These are phyloP conservation scores for Aaosphaeria arxii DNA, from an alignment of 2,329 filamentous ascomycete species.

Conservation along the genomic window DNA sequence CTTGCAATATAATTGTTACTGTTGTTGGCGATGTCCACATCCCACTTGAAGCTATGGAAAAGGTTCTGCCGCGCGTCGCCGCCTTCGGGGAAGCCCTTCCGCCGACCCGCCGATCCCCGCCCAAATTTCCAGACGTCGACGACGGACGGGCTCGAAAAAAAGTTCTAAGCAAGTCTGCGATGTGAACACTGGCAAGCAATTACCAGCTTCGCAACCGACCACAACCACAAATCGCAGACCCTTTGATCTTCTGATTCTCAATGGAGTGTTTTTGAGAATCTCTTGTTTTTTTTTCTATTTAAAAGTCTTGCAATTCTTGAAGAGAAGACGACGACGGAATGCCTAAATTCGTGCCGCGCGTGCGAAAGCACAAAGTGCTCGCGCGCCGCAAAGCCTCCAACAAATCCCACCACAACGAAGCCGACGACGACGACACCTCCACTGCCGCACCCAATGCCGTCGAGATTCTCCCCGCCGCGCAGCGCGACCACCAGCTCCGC, in stretches of 20 bases:
- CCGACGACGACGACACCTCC: slow-evolving; percentile 11
- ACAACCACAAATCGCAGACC: too few relatives aligned
- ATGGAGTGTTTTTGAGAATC: too few relatives aligned
- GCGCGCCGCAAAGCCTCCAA: slow-evolving; percentile 55
- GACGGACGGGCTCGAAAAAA: background rate
- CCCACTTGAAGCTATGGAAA: background rate
- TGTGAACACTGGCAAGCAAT: background rate
- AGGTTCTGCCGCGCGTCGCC: slow-evolving; percentile 13
- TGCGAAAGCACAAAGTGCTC: slow-evolving; percentile 62
- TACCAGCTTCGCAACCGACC: too few relatives aligned
- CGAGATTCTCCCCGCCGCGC: slow-evolving; percentile 46
- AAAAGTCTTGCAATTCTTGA: too few relatives aligned
- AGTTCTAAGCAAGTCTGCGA: slow-evolving; percentile 1
- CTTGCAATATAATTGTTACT: too few relatives aligned
- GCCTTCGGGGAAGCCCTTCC: slow-evolving; percentile 16
- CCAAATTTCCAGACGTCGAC: slow-evolving; percentile 25
- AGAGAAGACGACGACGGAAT: slow-evolving; percentile 6
- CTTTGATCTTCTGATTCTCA: too few relatives aligned
- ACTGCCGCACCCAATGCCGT: slow-evolving; percentile 53
- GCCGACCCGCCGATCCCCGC: slow-evolving; percentile 22
- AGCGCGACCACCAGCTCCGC: slow-evolving; percentile 53
- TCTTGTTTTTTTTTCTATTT: too few relatives aligned
- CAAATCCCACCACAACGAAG: slow-evolving; percentile 17
- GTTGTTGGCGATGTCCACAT: too few relatives aligned
- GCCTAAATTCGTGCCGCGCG: slow-evolving; percentile 49